Percentiles rank a stretch among this genome's conserved stretches.
phyloP scores from a whole-genome alignment of 2,329 filamentous ascomycete genomes.

The Atkinsonella texensis region DNA sequence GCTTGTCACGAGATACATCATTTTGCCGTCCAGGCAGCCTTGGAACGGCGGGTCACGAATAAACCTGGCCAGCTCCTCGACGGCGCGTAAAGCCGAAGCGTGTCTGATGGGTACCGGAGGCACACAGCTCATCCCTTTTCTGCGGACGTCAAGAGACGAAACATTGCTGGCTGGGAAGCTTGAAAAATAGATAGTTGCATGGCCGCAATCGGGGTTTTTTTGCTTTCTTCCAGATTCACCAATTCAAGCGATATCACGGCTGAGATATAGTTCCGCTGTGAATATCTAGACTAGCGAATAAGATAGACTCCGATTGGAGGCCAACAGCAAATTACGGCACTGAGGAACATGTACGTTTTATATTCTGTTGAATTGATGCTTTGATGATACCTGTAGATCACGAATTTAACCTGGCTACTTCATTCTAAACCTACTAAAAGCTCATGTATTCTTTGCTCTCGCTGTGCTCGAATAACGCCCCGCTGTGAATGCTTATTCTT shows the following conservation, averaged over 20 bases:
- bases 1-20: conserved; percentile 83
- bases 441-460: neutral
- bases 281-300: neutral
- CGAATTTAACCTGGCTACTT: neutral
- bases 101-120: conserved; percentile 75
- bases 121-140: conserved; percentile 74
- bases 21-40: conserved; percentile 54
- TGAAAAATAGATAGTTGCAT: neutral
- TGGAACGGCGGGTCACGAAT: conserved; percentile 16
- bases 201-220: too few species aligned
- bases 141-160: conserved; percentile 82
- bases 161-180: conserved; percentile 37
- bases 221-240: too few species aligned
- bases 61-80: conserved; percentile 35
- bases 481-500: neutral
- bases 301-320: neutral
- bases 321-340: too few species aligned
- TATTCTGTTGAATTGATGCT: neutral
- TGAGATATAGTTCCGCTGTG: too few species aligned
- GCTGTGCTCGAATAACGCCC: neutral
- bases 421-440: neutral
- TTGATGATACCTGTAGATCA: neutral
- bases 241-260: too few species aligned
- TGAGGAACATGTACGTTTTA: too few species aligned
- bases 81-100: conserved; percentile 17